Evolutionary conservation across 345 rosid species (phyloP).

Genomic region (Eucalyptus marginata): DNA sequence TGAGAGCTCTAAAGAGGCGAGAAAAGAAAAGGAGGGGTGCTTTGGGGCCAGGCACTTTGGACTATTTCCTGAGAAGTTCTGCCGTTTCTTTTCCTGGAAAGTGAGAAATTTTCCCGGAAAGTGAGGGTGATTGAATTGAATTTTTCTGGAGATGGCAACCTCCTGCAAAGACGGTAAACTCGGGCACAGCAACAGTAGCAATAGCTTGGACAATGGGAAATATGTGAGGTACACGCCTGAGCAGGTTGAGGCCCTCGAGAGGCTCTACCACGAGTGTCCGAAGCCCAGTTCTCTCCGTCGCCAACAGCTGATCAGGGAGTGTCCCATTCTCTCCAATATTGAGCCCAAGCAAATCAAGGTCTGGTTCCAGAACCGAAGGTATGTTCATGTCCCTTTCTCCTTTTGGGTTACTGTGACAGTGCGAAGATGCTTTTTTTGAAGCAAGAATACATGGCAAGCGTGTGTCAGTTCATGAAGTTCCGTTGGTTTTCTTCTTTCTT

Average conservation of each 20-base stretch:
- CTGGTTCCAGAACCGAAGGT: conserved; percentile 99
- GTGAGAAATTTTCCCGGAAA: background rate
- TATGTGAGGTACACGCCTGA: conserved; percentile 99
- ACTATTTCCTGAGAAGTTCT: background rate
- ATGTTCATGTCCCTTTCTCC: background rate
- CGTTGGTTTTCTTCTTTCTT: background rate
- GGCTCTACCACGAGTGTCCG: conserved; percentile 98
- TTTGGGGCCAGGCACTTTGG: background rate
- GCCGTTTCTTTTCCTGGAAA: background rate
- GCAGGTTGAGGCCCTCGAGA: conserved; percentile 99
- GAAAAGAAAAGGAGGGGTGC: background rate
- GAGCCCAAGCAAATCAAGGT: conserved; percentile 99
- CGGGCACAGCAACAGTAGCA: conserved; percentile 6
- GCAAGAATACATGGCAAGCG: background rate
- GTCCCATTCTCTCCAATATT: conserved; percentile 97
- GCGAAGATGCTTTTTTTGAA: background rate
- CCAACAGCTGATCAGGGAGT: conserved; percentile 95
- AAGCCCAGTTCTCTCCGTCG: conserved; percentile 99
- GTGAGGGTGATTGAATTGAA: background rate
- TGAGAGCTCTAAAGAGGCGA: background rate
- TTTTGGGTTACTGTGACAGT: background rate
- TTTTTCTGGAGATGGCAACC: conserved; percentile 47
- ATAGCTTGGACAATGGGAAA: conserved; percentile 82
- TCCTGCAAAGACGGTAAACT: conserved; percentile 86
- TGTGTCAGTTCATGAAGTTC: background rate